phyloP scores from a whole-genome alignment of 2,329 filamentous ascomycete species.

The Macrophomina phaseolina region DNA sequence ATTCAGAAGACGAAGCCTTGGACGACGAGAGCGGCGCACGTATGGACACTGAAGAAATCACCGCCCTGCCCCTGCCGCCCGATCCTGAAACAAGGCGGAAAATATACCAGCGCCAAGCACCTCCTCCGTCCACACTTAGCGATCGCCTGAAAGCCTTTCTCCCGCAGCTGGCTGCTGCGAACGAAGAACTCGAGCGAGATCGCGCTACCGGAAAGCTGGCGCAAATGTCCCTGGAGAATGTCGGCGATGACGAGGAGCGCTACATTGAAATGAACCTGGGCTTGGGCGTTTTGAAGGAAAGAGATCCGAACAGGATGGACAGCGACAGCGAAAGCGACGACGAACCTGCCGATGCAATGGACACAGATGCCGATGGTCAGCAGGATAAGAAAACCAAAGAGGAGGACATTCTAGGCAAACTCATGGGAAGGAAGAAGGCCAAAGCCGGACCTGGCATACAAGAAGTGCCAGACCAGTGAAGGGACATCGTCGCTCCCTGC shows the following conservation, averaged over 20 bases:
- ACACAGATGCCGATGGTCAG: slow-evolving; percentile 24
- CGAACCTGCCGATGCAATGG: slow-evolving; percentile 26
- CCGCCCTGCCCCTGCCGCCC: slow-evolving; percentile 12
- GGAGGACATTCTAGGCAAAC: slow-evolving; percentile 43
- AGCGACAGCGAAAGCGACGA: slow-evolving; percentile 34
- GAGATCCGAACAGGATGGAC: slow-evolving; percentile 37
- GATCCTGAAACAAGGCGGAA: slow-evolving; percentile 1
- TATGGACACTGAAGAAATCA: slow-evolving; percentile 16
- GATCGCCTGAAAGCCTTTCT: slow-evolving; percentile 49
- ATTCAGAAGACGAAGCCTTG: slow-evolving; percentile 35
- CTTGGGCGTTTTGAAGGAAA: slow-evolving; percentile 52
- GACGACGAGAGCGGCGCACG: slow-evolving; percentile 31
- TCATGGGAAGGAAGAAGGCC: slow-evolving; percentile 41
- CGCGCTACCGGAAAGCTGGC: slow-evolving; percentile 46
- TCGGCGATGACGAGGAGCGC: slow-evolving; percentile 37
- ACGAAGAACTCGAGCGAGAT: slow-evolving; percentile 49
- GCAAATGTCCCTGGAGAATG: slow-evolving; percentile 43
- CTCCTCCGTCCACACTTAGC: neutral
- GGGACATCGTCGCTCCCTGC: no score
- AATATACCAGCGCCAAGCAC: slow-evolving; percentile 22
- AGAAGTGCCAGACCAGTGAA: slow-evolving; percentile 36
- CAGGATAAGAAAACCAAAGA: slow-evolving; percentile 29
- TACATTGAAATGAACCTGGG: slow-evolving; percentile 55
- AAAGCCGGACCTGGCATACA: slow-evolving; percentile 37
- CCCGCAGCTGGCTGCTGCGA: slow-evolving; percentile 50